phyloP scores from a whole-genome alignment of 2,329 filamentous ascomycete species.

The Simplicillium aogashimaense region DNA sequence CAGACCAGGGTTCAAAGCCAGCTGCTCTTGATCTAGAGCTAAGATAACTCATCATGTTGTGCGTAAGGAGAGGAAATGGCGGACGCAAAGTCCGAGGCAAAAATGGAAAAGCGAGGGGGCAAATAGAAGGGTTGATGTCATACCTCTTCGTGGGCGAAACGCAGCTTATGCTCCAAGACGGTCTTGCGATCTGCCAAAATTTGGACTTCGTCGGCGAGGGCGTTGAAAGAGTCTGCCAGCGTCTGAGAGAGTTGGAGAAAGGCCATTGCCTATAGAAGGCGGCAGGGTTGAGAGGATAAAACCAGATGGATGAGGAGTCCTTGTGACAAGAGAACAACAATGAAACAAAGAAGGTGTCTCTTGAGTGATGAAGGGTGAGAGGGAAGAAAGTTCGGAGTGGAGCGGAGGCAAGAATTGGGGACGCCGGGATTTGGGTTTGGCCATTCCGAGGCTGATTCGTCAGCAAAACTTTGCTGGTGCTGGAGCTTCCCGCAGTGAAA shows the following conservation, averaged over 20 bases:
- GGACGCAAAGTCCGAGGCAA: background rate
- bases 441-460: no score
- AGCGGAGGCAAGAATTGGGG: background rate
- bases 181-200: slow-evolving; percentile 53
- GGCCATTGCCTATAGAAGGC: slow-evolving; percentile 20
- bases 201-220: slow-evolving; percentile 56
- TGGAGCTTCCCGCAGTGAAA: no score
- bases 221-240: slow-evolving; percentile 54
- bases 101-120: slow-evolving; percentile 2
- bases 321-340: background rate
- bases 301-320: no score
- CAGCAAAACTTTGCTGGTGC: no score
- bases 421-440: no score
- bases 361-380: background rate
- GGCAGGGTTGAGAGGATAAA: slow-evolving; percentile 4
- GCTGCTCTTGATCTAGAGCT: slow-evolving; percentile 81
- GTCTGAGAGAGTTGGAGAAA: slow-evolving; percentile 38
- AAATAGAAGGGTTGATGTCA: slow-evolving; percentile 13
- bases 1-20: slow-evolving; percentile 30
- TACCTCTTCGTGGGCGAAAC: slow-evolving; percentile 59
- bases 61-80: slow-evolving; percentile 2
- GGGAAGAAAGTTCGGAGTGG: background rate
- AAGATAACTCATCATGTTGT: slow-evolving; percentile 38
- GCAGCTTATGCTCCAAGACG: slow-evolving; percentile 56
- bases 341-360: no score